Evolutionary conservation across 345 rosid species (phyloP).

Genomic region (Eucalyptus camaldulensis): DNA sequence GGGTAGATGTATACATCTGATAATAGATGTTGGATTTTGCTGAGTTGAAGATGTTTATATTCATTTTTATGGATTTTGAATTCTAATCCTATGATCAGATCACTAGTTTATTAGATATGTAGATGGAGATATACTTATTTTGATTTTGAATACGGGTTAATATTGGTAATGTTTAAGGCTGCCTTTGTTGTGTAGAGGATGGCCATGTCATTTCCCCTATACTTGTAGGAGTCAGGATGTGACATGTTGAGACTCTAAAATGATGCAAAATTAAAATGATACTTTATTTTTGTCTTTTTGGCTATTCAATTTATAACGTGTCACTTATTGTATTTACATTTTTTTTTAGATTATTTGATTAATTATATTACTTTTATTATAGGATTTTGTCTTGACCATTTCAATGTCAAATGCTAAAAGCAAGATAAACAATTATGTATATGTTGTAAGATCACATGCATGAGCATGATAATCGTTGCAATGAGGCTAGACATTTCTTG

Average conservation of each 20-base stretch:
- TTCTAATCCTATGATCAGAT: neutral
- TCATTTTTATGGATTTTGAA: neutral
- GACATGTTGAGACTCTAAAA: neutral
- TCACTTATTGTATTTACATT: neutral
- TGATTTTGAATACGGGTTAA: neutral
- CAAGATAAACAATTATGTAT: neutral
- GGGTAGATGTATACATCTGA: neutral
- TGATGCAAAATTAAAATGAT: neutral
- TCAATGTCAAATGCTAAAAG: neutral
- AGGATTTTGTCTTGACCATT: neutral
- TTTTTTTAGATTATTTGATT: neutral
- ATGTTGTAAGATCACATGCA: neutral
- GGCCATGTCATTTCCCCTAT: neutral
- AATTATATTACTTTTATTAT: neutral
- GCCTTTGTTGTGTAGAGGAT: accelerated
- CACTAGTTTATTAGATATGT: neutral
- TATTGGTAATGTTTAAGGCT: neutral
- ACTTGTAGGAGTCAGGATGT: neutral
- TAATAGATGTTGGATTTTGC: neutral
- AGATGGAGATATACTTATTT: neutral
- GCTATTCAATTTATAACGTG: neutral
- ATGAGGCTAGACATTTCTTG: neutral
- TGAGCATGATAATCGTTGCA: neutral
- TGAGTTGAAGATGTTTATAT: neutral
- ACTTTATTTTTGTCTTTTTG: neutral